Percentiles rank a stretch among this genome's conserved stretches.
Conservation (phyloP, 129 eudicot genomes). For the Deinandra increscens region DNA sequence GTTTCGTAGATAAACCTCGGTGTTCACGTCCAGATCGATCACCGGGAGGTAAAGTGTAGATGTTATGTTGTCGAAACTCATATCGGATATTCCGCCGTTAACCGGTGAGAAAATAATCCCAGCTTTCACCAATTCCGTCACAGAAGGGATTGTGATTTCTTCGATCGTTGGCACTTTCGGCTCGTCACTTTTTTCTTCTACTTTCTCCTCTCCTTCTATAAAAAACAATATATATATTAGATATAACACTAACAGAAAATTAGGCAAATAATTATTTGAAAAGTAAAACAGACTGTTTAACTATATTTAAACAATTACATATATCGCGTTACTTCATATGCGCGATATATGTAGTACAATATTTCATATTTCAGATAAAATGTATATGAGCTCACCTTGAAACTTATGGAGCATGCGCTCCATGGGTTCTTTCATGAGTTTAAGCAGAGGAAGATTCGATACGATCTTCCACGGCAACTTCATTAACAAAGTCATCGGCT, state of each 20-base stretch:
- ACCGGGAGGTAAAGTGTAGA: slow-evolving; percentile 42
- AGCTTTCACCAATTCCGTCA: slow-evolving; percentile 42
- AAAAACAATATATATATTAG: no score
- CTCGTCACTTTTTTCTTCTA: not conserved
- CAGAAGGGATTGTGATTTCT: slow-evolving; percentile 71
- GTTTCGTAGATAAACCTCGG: slow-evolving; percentile 51
- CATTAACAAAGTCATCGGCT: slow-evolving; percentile 21
- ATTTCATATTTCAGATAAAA: no score
- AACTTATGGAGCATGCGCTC: slow-evolving; percentile 10
- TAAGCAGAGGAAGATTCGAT: slow-evolving; percentile 44
- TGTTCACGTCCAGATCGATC: slow-evolving; percentile 40
- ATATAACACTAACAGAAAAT: no score
- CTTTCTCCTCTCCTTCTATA: not conserved
- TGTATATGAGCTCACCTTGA: no score
- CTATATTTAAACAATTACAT: no score
- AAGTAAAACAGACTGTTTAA: no score
- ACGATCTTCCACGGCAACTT: slow-evolving; percentile 46
- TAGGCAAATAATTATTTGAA: no score
- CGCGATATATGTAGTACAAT: no score
- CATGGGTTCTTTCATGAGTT: slow-evolving; percentile 32
- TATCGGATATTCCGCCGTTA: slow-evolving; percentile 36
- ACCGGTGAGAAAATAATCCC: slow-evolving; percentile 45
- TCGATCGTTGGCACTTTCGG: slow-evolving; percentile 43
- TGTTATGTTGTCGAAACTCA: slow-evolving; percentile 36
- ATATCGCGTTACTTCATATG: no score